A percentile compares a stretch with the other conserved stretches of the same genome.
phyloP scores from a whole-genome alignment of 1,139 yeast species.

The Wickerhamomyces sp. region DNA sequence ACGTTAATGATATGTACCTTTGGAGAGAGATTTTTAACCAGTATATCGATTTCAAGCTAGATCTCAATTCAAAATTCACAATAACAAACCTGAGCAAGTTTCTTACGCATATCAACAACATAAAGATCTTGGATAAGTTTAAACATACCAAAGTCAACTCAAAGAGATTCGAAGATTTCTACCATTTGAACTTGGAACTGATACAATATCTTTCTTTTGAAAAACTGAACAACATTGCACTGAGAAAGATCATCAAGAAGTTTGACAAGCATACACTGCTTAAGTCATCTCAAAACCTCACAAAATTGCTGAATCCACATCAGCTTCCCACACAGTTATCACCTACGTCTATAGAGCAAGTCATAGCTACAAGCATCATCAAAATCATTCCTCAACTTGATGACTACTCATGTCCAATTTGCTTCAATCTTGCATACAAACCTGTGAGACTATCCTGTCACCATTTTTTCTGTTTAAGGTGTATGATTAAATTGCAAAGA shows the following conservation, averaged over 20 bases:
- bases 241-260: conserved; percentile 63
- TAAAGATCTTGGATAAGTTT: conserved; percentile 39
- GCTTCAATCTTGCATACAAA: conserved; percentile 63
- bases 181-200: conserved; percentile 48
- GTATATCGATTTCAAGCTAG: conserved; percentile 63
- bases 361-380: conserved; percentile 50
- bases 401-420: conserved; percentile 70
- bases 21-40: conserved; percentile 68
- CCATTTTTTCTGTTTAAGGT: conserved; percentile 68
- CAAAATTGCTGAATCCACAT: conserved; percentile 31
- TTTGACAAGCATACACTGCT: conserved; percentile 69
- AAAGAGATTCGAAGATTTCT: conserved; percentile 44
- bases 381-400: conserved; percentile 66
- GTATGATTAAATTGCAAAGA: conserved; percentile 62
- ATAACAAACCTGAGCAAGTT: conserved; percentile 35
- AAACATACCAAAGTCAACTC: conserved; percentile 41
- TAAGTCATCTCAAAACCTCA: conserved; percentile 42
- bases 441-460: conserved; percentile 61
- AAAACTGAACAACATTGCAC: conserved; percentile 56
- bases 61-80: conserved; percentile 50
- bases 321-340: conserved; percentile 7
- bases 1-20: conserved; percentile 52
- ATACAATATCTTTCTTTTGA: conserved; percentile 59
- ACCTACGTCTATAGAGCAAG: conserved; percentile 26
- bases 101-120: conserved; percentile 36